Conservation (phyloP, 768 basidiomycete species). For the Leccinum disarticulatum region DNA sequence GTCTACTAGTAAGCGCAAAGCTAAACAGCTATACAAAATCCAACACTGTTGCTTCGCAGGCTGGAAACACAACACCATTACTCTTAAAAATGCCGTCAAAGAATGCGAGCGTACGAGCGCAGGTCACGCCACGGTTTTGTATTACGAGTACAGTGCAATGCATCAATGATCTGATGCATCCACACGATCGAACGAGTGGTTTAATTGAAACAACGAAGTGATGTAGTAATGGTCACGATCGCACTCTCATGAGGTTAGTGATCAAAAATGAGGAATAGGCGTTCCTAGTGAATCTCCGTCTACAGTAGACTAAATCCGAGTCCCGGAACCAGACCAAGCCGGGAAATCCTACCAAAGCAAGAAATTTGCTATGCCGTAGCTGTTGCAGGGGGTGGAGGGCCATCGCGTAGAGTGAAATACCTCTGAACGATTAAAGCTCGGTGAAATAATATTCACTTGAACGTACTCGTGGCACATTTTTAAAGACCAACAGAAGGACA, state of each 20-base stretch:
- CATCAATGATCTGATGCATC: background rate
- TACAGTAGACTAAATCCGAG: constrained; percentile 2
- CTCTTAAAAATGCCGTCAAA: background rate
- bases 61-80: background rate
- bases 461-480: constrained; percentile 18
- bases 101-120: background rate
- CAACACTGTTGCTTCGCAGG: background rate
- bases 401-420: background rate
- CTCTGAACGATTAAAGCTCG: constrained; percentile 4
- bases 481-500: constrained; percentile 12
- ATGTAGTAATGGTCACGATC: background rate
- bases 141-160: background rate
- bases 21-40: background rate
- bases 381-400: background rate
- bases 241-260: background rate
- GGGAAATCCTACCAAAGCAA: background rate
- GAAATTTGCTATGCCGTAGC: background rate
- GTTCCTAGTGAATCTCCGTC: constrained; percentile 21
- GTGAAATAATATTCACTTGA: constrained; percentile 18
- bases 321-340: background rate
- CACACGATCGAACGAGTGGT: background rate
- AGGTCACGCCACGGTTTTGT: background rate
- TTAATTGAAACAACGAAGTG: background rate
- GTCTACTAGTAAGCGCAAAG: background rate
- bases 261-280: constrained; percentile 6